Conservation (phyloP, 192 early-diverging fungal species). For the Mortierella hygrophila region DNA sequence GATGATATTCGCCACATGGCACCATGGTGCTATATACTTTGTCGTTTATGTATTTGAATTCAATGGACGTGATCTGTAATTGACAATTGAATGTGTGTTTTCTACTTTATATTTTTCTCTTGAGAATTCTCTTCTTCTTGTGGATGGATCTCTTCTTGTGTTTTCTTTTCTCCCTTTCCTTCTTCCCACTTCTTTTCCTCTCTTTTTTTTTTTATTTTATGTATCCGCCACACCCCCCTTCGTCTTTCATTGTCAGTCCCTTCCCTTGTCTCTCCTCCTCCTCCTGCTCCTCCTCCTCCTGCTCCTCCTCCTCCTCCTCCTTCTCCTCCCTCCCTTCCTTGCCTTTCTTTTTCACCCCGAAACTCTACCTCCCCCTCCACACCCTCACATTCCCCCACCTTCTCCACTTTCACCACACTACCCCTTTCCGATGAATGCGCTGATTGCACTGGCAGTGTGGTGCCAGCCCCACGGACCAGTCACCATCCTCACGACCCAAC, state of each 20-base stretch:
- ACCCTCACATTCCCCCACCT: neutral
- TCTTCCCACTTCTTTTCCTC: neutral
- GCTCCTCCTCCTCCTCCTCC: neutral
- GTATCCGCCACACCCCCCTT: neutral
- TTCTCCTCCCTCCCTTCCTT: neutral
- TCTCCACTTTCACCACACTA: neutral
- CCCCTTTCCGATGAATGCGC: conserved; percentile 41
- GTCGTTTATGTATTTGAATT: neutral
- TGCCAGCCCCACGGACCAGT: conserved; percentile 55
- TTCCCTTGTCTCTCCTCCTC: neutral
- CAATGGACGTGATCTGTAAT: neutral
- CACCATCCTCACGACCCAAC: conserved; percentile 56
- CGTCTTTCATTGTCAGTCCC: neutral
- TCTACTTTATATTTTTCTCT: neutral
- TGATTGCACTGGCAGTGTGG: conserved; percentile 55
- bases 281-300: neutral
- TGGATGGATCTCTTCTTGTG: neutral
- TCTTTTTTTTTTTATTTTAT: neutral
- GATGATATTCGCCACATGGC: conserved; percentile 6
- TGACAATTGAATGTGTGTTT: neutral
- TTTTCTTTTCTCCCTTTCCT: neutral
- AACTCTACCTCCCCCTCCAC: neutral
- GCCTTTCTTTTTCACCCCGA: neutral
- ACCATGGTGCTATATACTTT: neutral
- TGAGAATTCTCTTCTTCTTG: neutral